A percentile compares a stretch with the other conserved stretches of the same genome.
Conservation (phyloP, 306 rosid genomes). For the Sphenostylis stenocarpa region DNA sequence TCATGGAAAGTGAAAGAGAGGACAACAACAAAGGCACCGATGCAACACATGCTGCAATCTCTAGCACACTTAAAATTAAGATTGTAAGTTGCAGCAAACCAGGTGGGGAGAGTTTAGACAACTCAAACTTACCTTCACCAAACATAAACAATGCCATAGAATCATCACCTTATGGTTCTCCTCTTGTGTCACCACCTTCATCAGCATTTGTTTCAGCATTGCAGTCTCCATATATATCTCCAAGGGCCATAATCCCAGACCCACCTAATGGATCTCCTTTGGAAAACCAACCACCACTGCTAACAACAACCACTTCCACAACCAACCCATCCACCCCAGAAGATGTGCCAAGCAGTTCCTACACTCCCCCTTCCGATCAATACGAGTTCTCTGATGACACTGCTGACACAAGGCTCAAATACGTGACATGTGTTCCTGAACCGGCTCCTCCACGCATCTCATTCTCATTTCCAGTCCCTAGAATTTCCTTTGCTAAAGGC, state of each 20-base stretch:
- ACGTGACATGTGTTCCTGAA: slow-evolving; percentile 49
- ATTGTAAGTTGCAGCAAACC: slow-evolving; percentile 35
- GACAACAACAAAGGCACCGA: not conserved
- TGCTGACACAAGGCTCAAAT: slow-evolving; percentile 54
- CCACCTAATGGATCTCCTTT: not conserved
- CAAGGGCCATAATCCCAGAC: slow-evolving; percentile 56
- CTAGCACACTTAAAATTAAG: slow-evolving; percentile 59
- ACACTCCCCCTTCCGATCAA: slow-evolving; percentile 87
- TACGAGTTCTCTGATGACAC: slow-evolving; percentile 71
- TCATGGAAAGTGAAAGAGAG: slow-evolving; percentile 49
- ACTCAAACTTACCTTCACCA: slow-evolving; percentile 53
- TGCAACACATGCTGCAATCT: slow-evolving; percentile 20
- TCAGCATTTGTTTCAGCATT: slow-evolving; percentile 95
- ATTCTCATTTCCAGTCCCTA: slow-evolving; percentile 79
- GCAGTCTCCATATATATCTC: slow-evolving; percentile 90
- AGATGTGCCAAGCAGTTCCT: slow-evolving; percentile 83
- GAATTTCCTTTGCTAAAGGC: slow-evolving; percentile 71
- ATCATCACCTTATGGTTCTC: slow-evolving; percentile 71
- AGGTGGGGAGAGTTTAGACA: slow-evolving; percentile 26
- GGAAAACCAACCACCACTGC: slow-evolving; percentile 26
- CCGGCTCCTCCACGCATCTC: slow-evolving; percentile 68
- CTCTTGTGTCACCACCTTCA: slow-evolving; percentile 85
- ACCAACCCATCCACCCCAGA: slow-evolving; percentile 49
- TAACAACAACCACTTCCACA: slow-evolving; percentile 10
- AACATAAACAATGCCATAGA: slow-evolving; percentile 46